phyloP scores from a whole-genome alignment of 2,329 filamentous ascomycete genomes.

The Pseudogymnoascus sp. region DNA sequence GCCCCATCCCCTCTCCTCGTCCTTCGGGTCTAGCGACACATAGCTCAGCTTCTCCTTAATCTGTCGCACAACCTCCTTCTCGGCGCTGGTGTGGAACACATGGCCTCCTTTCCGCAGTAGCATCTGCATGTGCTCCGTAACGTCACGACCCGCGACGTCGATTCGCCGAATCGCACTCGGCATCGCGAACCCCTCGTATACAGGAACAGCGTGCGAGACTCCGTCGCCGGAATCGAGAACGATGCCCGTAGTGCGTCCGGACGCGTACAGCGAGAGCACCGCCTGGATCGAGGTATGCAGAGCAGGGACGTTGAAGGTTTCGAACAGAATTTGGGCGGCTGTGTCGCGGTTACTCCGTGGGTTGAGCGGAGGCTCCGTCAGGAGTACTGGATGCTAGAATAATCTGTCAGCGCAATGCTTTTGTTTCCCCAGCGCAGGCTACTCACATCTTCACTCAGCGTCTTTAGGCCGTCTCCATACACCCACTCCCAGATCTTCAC shows the following conservation, averaged over 20 bases:
- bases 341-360: conserved; percentile 92
- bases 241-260: conserved; percentile 89
- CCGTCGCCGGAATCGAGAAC: conserved; percentile 94
- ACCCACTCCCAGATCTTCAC: conserved; percentile 99
- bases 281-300: conserved; percentile 96
- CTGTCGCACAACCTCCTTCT: conserved; percentile 96
- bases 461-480: conserved; percentile 92
- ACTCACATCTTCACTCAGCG: conserved; percentile 85
- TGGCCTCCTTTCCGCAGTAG: conserved; percentile 86
- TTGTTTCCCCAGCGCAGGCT: conserved; percentile 6
- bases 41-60: conserved; percentile 96
- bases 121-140: conserved; percentile 90
- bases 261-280: conserved; percentile 90
- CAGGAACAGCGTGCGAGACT: conserved; percentile 92
- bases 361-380: conserved; percentile 94
- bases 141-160: conserved; percentile 90
- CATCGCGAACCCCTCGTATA: conserved; percentile 97
- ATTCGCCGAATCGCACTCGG: conserved; percentile 91
- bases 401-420: conserved; percentile 16
- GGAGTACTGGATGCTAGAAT: conserved; percentile 78
- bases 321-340: conserved; percentile 94
- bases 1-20: conserved; percentile 94
- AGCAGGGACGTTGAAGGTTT: conserved; percentile 96
- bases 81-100: conserved; percentile 93
- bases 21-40: conserved; percentile 80